phyloP scores from a whole-genome alignment of 2,329 filamentous ascomycete genomes.

The Alternaria triticina region DNA sequence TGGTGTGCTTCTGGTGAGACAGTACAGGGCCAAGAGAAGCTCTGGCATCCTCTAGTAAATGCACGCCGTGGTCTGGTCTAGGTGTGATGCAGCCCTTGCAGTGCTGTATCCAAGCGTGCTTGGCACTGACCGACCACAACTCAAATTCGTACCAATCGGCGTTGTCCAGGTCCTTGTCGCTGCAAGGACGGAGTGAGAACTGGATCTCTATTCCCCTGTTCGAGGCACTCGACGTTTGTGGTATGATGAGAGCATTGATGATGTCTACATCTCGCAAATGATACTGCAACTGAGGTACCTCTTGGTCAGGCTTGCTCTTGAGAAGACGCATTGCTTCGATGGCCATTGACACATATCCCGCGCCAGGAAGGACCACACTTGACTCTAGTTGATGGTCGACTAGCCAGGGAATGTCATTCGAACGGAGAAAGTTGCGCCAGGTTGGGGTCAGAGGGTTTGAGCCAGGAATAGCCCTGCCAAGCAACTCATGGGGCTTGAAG shows the following conservation, averaged over 20 bases:
- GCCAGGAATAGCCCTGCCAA: slow-evolving; percentile 11
- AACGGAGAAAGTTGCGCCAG: slow-evolving; percentile 53
- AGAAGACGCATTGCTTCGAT: slow-evolving; percentile 41
- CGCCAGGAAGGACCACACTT: slow-evolving; percentile 52
- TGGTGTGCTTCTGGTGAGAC: not conserved
- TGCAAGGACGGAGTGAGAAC: slow-evolving; percentile 2
- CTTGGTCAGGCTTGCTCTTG: not conserved
- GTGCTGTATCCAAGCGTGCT: slow-evolving; percentile 1
- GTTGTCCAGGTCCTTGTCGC: slow-evolving; percentile 5
- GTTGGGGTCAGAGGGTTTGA: slow-evolving; percentile 34
- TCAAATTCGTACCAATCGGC: slow-evolving; percentile 4
- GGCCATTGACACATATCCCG: slow-evolving; percentile 54
- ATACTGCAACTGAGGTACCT: slow-evolving; percentile 6
- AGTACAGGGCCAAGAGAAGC: not conserved
- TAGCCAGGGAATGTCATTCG: slow-evolving; percentile 55
- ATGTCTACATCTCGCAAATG: slow-evolving; percentile 26
- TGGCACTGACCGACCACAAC: not conserved
- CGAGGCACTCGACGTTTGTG: slow-evolving; percentile 8
- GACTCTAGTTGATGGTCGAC: slow-evolving; percentile 48
- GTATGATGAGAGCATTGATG: slow-evolving; percentile 23
- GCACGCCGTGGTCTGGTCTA: not conserved
- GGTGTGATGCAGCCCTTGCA: not conserved
- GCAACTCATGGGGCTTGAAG: slow-evolving; percentile 23
- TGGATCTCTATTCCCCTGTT: slow-evolving; percentile 17
- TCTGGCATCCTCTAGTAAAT: not conserved